Conservation (phyloP, 768 basidiomycete genomes). For the Dioszegia crocea region DNA sequence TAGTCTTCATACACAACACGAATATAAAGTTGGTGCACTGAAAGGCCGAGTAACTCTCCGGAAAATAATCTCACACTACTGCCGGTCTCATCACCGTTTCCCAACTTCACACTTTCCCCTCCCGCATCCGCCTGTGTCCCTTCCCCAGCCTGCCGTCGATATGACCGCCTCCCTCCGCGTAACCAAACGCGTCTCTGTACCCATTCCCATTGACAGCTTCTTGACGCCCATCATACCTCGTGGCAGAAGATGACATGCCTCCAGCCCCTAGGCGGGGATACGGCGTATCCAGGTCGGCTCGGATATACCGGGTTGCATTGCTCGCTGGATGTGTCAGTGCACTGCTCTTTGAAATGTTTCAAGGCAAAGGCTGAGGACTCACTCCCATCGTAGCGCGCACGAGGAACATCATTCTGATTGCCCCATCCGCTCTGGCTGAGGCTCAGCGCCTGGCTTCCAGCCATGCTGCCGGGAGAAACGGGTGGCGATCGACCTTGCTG, state of each 20-base stretch:
- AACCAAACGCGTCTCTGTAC: slow-evolving; percentile 15
- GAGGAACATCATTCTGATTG: slow-evolving; percentile 15
- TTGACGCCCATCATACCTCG: slow-evolving; percentile 22
- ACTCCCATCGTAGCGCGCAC: slow-evolving; percentile 43
- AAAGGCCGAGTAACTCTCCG: too few species aligned
- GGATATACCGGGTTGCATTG: slow-evolving; percentile 11
- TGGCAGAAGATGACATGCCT: slow-evolving; percentile 25
- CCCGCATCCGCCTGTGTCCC: slow-evolving; percentile 15
- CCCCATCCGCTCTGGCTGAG: slow-evolving; percentile 19
- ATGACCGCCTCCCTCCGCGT: slow-evolving; percentile 13
- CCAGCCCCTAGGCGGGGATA: slow-evolving; percentile 26
- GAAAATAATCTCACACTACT: too few species aligned
- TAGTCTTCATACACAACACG: too few species aligned
- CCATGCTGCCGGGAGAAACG: neutral
- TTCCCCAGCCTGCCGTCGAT: slow-evolving; percentile 21
- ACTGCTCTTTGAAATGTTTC: neutral
- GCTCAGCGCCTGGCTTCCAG: slow-evolving; percentile 3
- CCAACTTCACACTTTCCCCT: slow-evolving; percentile 13
- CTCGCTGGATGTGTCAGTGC: neutral
- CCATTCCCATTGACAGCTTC: slow-evolving; percentile 17
- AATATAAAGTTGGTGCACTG: too few species aligned
- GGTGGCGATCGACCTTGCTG: neutral
- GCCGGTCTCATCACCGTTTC: neutral
- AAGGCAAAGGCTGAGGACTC: slow-evolving; percentile 8
- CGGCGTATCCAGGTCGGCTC: slow-evolving; percentile 39